These are phyloP conservation scores for Penicillium nucicola DNA, from an alignment of 495 filamentous ascomycete genomes.

Conservation along the genomic window DNA sequence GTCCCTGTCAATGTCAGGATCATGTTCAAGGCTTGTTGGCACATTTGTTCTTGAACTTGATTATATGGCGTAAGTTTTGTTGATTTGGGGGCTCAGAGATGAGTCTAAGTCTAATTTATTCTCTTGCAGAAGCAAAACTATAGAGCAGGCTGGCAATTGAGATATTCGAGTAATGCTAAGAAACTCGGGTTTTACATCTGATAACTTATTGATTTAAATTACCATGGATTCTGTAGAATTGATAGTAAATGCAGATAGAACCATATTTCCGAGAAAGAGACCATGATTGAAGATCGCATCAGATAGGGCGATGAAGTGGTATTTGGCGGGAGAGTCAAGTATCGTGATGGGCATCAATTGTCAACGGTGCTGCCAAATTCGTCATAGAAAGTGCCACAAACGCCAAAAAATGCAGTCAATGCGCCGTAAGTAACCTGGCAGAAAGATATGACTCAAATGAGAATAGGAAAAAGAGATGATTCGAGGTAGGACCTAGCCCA, in stretches of 20 bases:
- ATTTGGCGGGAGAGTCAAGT: constrained; percentile 7
- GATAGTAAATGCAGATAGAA: neutral
- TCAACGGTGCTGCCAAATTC: constrained; percentile 8
- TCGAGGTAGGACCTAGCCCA: neutral
- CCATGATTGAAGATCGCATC: neutral
- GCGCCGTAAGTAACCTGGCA: constrained; percentile 3
- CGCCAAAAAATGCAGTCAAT: constrained; percentile 24
- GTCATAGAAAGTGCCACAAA: constrained; percentile 11
- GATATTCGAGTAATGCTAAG: too few relatives aligned
- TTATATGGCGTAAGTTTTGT: too few relatives aligned
- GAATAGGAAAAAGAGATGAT: neutral
- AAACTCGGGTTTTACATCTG: too few relatives aligned
- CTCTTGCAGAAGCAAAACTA: too few relatives aligned
- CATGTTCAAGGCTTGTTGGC: too few relatives aligned
- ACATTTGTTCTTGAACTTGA: too few relatives aligned
- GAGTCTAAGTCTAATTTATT: too few relatives aligned
- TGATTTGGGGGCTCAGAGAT: too few relatives aligned
- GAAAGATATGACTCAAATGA: neutral
- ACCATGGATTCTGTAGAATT: neutral
- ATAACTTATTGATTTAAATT: too few relatives aligned
- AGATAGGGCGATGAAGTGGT: neutral
- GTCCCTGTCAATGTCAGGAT: too few relatives aligned
- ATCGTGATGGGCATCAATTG: constrained; percentile 23
- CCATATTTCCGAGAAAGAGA: neutral
- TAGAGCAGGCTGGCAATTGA: too few relatives aligned